These are phyloP conservation scores for Alloteropsis semialata DNA, from an alignment of 176 grass and related monocot genomes.

Conservation along the genomic window DNA sequence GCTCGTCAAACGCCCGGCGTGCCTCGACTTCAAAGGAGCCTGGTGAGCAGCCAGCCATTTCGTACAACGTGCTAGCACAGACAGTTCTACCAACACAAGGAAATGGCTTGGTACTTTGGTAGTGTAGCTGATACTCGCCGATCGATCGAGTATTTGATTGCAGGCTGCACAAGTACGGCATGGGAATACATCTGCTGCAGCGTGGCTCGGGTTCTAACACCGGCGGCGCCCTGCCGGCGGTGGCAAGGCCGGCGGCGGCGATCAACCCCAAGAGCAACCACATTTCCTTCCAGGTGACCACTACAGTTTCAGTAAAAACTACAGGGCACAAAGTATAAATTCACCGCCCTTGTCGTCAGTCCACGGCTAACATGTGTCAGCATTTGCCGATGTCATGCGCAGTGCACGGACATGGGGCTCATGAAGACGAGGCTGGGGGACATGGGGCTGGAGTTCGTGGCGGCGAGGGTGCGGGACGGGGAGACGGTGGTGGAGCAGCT, in stretches of 20 bases:
- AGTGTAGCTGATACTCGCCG: no score
- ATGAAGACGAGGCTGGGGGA: constrained; percentile 42
- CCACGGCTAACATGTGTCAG: background rate
- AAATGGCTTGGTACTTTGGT: background rate
- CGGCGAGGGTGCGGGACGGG: constrained; percentile 39
- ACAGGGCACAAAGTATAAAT: background rate
- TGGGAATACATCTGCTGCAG: constrained; percentile 77
- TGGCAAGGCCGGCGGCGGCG: background rate
- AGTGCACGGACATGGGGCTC: constrained; percentile 52
- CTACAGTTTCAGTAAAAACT: background rate
- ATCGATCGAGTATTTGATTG: no score
- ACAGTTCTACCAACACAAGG: background rate
- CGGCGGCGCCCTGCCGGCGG: background rate
- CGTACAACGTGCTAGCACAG: background rate
- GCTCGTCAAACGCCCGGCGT: constrained; percentile 64
- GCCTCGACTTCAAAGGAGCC: constrained; percentile 68
- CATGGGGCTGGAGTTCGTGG: constrained; percentile 42
- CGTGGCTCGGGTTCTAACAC: background rate
- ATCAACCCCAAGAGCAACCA: constrained; percentile 79
- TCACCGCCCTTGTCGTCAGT: background rate
- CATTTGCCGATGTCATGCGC: background rate
- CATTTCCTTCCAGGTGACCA: constrained; percentile 74
- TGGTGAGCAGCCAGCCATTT: constrained; percentile 44
- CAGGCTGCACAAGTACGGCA: constrained; percentile 65
- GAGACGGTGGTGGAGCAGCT: constrained; percentile 61